Percentiles rank a stretch among this genome's conserved stretches.
Conservation (phyloP, 2,329 filamentous ascomycete species). For the Cladophialophora carrionii region DNA sequence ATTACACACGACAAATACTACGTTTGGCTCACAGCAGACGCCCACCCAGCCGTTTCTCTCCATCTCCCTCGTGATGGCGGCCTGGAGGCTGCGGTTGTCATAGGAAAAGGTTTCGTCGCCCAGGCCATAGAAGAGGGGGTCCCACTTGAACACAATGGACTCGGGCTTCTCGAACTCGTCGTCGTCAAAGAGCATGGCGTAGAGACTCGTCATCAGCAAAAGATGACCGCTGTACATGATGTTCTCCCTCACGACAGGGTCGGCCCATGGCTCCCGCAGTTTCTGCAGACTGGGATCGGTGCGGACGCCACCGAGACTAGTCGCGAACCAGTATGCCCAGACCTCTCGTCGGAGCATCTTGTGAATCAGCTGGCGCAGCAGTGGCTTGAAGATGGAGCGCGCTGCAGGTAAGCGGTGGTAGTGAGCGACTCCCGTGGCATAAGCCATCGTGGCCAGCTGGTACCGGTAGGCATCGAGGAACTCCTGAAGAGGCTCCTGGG, state of each 20-base stretch:
- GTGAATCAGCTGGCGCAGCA: slow-evolving; percentile 45
- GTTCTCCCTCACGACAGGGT: slow-evolving; percentile 49
- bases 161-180: slow-evolving; percentile 45
- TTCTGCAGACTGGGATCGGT: slow-evolving; percentile 47
- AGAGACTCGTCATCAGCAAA: slow-evolving; percentile 47
- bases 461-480: slow-evolving; percentile 44
- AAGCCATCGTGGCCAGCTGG: slow-evolving; percentile 49
- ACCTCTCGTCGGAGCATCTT: slow-evolving; percentile 51
- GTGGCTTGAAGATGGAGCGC: slow-evolving; percentile 43
- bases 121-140: slow-evolving; percentile 48
- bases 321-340: slow-evolving; percentile 52
- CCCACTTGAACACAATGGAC: slow-evolving; percentile 46
- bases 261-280: slow-evolving; percentile 49
- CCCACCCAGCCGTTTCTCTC: slow-evolving; percentile 47
- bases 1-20: slow-evolving; percentile 45
- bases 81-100: slow-evolving; percentile 43
- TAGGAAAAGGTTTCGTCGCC: slow-evolving; percentile 46
- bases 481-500: slow-evolving; percentile 46
- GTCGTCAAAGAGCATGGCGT: slow-evolving; percentile 51
- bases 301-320: slow-evolving; percentile 42
- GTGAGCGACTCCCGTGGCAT: slow-evolving; percentile 46
- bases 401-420: slow-evolving; percentile 47
- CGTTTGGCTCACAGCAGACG: slow-evolving; percentile 52
- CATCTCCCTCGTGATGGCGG: slow-evolving; percentile 46
- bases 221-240: slow-evolving; percentile 52